phyloP scores from a whole-genome alignment of 257 asterid genomes.

The Phtheirospermum japonicum region DNA sequence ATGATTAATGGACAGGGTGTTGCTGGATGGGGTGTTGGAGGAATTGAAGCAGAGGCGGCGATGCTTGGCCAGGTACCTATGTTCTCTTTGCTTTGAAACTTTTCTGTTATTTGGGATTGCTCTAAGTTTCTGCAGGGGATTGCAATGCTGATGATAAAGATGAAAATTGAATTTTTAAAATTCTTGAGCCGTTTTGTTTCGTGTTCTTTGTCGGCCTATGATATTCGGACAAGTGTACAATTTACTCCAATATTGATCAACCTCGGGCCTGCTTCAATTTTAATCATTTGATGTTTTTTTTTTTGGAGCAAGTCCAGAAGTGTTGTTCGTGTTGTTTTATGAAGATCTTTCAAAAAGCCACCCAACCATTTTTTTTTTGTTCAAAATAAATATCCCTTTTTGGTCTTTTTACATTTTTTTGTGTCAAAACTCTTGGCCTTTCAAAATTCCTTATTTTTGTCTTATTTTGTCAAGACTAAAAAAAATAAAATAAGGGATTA shows the following conservation, averaged over 20 bases:
- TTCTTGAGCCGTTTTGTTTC: no score
- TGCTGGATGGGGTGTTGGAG: conserved; percentile 99
- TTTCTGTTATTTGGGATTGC: background rate
- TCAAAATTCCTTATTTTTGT: background rate
- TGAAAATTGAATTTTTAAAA: no score
- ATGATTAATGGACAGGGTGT: conserved; percentile 94
- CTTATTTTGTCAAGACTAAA: no score
- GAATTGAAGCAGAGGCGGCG: conserved; percentile 95
- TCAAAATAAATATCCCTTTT: conserved; percentile 20
- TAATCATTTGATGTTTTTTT: conserved; percentile 26
- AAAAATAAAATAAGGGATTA: background rate
- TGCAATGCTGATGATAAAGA: conserved; percentile 42
- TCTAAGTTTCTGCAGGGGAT: conserved; percentile 32
- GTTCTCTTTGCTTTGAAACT: background rate
- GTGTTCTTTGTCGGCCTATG: background rate
- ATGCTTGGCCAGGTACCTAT: conserved; percentile 55
- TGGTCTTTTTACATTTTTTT: background rate
- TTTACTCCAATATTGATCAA: conserved; percentile 33
- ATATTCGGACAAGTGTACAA: background rate
- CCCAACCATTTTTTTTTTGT: background rate
- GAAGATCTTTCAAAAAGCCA: background rate
- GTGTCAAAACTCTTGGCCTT: no score
- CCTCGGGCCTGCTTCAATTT: conserved; percentile 47
- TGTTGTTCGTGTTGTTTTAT: conserved; percentile 27
- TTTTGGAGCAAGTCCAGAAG: conserved; percentile 36